Conservation (phyloP, 768 basidiomycete species). For the Coprinellus micaceus region DNA sequence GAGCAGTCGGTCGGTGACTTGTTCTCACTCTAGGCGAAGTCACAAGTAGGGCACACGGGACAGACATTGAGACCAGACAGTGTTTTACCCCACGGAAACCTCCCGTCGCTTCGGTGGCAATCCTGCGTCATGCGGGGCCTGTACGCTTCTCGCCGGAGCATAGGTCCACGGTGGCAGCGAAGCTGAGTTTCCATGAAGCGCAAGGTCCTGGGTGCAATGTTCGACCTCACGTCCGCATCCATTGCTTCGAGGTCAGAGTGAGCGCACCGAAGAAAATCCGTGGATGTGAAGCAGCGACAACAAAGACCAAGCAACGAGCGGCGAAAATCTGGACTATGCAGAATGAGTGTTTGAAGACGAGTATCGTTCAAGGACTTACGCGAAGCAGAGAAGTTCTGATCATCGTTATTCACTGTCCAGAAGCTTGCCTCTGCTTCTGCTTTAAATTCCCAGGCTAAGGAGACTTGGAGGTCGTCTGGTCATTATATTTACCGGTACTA, state of each 20-base stretch:
- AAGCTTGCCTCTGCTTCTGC: background rate
- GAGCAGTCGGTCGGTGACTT: no score
- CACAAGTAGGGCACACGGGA: no score
- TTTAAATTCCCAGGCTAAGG: background rate
- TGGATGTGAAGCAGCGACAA: background rate
- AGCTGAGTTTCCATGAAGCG: no score
- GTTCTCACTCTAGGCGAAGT: no score
- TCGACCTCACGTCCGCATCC: no score
- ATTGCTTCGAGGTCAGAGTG: background rate
- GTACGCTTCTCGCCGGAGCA: no score
- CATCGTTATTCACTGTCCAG: background rate
- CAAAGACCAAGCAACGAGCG: background rate
- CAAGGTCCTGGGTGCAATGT: background rate
- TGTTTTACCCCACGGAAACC: background rate
- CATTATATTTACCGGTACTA: background rate
- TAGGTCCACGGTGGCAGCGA: no score
- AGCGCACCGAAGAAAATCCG: background rate
- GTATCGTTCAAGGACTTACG: background rate
- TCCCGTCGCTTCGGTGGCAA: background rate
- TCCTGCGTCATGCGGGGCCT: no score
- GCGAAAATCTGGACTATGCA: background rate
- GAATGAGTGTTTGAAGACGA: background rate
- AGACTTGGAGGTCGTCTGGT: background rate
- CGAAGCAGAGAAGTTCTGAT: conserved; percentile 1
- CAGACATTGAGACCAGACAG: no score